Evolutionary conservation across 2,329 filamentous ascomycete species (phyloP).

Genomic region (Hypomyces perniciosus): DNA sequence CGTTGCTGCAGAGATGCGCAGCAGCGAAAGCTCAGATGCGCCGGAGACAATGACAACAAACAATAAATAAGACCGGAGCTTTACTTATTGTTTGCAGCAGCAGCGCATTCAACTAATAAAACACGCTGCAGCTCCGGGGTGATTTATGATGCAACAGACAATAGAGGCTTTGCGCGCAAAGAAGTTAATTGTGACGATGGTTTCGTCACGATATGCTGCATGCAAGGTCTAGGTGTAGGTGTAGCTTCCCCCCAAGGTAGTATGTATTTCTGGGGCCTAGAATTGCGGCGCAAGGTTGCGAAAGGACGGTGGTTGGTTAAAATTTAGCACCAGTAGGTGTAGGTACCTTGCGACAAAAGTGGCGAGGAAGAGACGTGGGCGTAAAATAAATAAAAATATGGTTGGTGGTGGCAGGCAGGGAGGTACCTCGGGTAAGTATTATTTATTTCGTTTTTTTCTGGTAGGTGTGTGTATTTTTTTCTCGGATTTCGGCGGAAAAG

Average conservation of each 20-base stretch:
- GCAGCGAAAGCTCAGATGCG: no score
- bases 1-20: no score
- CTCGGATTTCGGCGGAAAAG: constrained; percentile 1
- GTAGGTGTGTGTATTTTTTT: neutral
- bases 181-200: no score
- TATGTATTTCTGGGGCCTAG: constrained; percentile 6
- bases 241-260: constrained; percentile 3
- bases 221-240: neutral
- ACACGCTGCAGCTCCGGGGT: no score
- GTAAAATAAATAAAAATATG: neutral
- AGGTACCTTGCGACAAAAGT: neutral
- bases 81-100: no score
- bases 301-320: constrained; percentile 12
- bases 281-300: constrained; percentile 4
- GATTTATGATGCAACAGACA: no score
- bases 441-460: constrained; percentile 18
- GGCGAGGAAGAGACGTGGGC: constrained; percentile 9
- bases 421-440: constrained; percentile 15
- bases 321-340: constrained; percentile 1
- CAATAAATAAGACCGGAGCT: no score
- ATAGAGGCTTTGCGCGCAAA: no score
- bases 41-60: no score
- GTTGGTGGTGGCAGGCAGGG: constrained; percentile 5
- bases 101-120: no score
- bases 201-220: no score